Evolutionary conservation across 345 rosid genomes (phyloP), one percentile per base, ranked within the genome.

Genomic region (Noccaea caerulescens): DNA sequence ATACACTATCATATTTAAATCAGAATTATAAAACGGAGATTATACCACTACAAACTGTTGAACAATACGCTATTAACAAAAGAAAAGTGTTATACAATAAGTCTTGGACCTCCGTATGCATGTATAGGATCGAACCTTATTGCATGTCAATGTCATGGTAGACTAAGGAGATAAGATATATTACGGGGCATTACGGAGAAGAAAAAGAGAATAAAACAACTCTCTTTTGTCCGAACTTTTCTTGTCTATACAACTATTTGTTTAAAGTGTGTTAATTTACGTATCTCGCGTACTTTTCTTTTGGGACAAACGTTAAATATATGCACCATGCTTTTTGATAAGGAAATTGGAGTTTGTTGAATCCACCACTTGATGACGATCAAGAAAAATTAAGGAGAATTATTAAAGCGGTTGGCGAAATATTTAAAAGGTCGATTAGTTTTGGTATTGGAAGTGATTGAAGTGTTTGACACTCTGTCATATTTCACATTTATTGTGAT

Each of bases 321-420:
- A 8, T 34, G 20, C 36, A 36, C 36, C 8, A 20, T 39, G 38
- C 13, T n/a, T 39, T 20, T 39, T 52, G 8, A 52, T 25, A 8
- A 52, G 16, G 38, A 13, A 52, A 39, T 1, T 66, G 39, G 10
- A 13, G 14, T 66, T 66, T 52, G 59, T 59, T 51, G 27, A 38
- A 38, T 52, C n/a, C 13, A 42, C 10, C 52, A 54, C 12, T 12
- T 14, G 52, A 13, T 32, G 53, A 30, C 10, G 42, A 66, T 41
- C 39, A 66, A 23, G 8, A 27, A 30, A 30, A 7, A 39, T 25
- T 41, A 4, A 18, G n/a, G 8, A 18, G 12, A 12, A 55, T 5
- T 66, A 27, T 25, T 55, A 18, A 53, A 42, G 8, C 33, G 23
- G 13, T 32, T 30, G 36, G 44, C 12, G 27, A 27, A 12, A 13